A percentile compares a stretch with the other conserved stretches of the same genome.
These are phyloP conservation scores for Metschnikowia amazonensis DNA, from an alignment of 805 yeast genomes.

Conservation along the genomic window DNA sequence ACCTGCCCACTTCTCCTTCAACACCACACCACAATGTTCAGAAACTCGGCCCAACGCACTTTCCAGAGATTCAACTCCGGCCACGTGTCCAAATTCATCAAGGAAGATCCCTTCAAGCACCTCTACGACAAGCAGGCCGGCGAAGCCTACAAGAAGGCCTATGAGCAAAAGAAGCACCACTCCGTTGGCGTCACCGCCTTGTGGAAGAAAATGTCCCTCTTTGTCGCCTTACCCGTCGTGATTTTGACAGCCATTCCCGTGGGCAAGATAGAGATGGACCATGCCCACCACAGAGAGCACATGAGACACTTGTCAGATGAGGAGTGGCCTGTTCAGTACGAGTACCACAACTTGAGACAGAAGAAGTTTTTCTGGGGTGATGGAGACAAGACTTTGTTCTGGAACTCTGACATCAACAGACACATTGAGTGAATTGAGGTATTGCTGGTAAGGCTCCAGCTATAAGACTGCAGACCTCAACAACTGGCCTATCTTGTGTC, in stretches of 20 bases:
- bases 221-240: conserved; percentile 81
- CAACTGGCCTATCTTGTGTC: not conserved
- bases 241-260: conserved; percentile 75
- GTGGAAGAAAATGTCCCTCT: conserved; percentile 83
- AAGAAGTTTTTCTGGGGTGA: conserved; percentile 98
- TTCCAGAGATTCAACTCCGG: conserved; percentile 40
- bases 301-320: conserved; percentile 71
- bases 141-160: conserved; percentile 57
- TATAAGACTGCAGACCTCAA: too few relatives aligned
- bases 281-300: conserved; percentile 86
- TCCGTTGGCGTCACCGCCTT: conserved; percentile 68
- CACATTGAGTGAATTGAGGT: conserved; percentile 48
- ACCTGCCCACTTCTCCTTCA: conserved; percentile 2
- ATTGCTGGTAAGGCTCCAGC: too few relatives aligned
- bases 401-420: conserved; percentile 93
- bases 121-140: conserved; percentile 59
- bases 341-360: conserved; percentile 84
- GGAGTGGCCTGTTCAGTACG: conserved; percentile 90
- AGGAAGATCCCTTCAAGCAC: conserved; percentile 37
- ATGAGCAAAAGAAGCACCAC: conserved; percentile 71
- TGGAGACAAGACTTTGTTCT: conserved; percentile 95
- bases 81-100: conserved; percentile 39
- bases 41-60: conserved; percentile 32
- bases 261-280: conserved; percentile 76
- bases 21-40: conserved; percentile 28